Conservation (phyloP, 192 early-diverging fungal species). For the Coemansia sp. region DNA sequence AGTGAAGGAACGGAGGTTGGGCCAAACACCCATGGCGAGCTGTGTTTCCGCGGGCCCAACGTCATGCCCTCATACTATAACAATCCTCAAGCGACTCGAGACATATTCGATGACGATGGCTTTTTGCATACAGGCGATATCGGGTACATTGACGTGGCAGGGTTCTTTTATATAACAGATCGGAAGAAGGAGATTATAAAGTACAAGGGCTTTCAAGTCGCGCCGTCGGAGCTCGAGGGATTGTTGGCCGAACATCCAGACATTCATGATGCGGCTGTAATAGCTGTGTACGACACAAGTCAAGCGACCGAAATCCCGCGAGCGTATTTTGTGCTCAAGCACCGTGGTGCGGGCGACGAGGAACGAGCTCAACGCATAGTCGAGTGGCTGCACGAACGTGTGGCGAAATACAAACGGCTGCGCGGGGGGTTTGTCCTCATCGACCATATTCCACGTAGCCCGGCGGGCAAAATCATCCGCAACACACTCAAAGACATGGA, state of each 20-base stretch:
- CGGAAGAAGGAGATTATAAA: conserved; percentile 92
- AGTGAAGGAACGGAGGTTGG: conserved; percentile 64
- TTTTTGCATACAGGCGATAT: conserved; percentile 87
- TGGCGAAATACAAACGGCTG: conserved; percentile 74
- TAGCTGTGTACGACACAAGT: conserved; percentile 62
- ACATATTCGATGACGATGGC: conserved; percentile 71
- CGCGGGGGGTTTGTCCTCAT: conserved; percentile 75
- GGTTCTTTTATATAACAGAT: conserved; percentile 67
- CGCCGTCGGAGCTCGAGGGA: conserved; percentile 85
- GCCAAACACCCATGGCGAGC: conserved; percentile 66
- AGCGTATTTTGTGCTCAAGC: conserved; percentile 70
- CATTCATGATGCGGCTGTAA: conserved; percentile 70
- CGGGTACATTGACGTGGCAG: conserved; percentile 63
- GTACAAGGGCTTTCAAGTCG: conserved; percentile 77
- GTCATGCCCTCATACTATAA: conserved; percentile 86
- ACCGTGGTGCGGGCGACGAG: conserved; percentile 34
- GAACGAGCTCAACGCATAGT: conserved; percentile 51
- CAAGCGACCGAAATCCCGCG: conserved; percentile 76
- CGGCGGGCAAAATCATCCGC: conserved; percentile 83
- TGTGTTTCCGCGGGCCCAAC: conserved; percentile 86
- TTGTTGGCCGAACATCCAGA: conserved; percentile 67
- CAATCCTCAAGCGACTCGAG: conserved; percentile 70
- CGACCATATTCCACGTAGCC: conserved; percentile 71
- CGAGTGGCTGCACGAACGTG: conserved; percentile 60
- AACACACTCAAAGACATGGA: conserved; percentile 61